phyloP scores from a whole-genome alignment of 768 basidiomycete genomes.

The Kwoniella mangroviensis region DNA sequence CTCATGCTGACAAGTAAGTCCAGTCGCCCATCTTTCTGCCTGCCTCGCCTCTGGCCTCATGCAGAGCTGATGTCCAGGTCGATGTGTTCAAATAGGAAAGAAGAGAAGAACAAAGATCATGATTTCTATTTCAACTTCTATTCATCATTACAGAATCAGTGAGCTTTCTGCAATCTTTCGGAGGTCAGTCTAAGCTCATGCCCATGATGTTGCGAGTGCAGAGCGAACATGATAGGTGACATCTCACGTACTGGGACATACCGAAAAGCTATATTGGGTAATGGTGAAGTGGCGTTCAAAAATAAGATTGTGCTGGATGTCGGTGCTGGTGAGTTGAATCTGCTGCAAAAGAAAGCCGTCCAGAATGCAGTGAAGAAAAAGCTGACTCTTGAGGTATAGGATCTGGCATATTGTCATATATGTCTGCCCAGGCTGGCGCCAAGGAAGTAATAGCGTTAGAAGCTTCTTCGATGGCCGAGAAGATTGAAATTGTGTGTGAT shows the following conservation, averaged over 20 bases:
- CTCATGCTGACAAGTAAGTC: background rate
- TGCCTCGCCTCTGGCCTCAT: background rate
- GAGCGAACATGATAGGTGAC: conserved; percentile 57
- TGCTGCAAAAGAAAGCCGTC: too few species aligned
- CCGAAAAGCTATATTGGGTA: conserved; percentile 55
- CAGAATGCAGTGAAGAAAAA: too few species aligned
- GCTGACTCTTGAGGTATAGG: conserved; percentile 26
- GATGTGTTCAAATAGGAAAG: conserved; percentile 6
- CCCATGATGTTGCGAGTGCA: background rate
- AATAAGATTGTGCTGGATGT: conserved; percentile 53
- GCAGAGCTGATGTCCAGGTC: background rate
- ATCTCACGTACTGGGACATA: conserved; percentile 54
- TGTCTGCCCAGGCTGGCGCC: conserved; percentile 57
- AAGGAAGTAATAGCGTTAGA: conserved; percentile 54
- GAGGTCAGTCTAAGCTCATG: too few species aligned
- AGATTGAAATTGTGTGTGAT: conserved; percentile 47
- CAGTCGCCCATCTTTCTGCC: background rate
- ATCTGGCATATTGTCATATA: conserved; percentile 54
- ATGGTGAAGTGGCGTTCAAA: conserved; percentile 51
- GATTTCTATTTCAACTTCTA: conserved; percentile 56
- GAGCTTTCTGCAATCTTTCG: conserved; percentile 6
- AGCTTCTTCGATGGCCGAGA: conserved; percentile 56
- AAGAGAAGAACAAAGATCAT: conserved; percentile 40
- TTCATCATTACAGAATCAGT: conserved; percentile 53
- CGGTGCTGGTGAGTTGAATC: conserved; percentile 55